Conservation (phyloP, 2,329 filamentous ascomycete species). For the Calonectria hongkongensis region DNA sequence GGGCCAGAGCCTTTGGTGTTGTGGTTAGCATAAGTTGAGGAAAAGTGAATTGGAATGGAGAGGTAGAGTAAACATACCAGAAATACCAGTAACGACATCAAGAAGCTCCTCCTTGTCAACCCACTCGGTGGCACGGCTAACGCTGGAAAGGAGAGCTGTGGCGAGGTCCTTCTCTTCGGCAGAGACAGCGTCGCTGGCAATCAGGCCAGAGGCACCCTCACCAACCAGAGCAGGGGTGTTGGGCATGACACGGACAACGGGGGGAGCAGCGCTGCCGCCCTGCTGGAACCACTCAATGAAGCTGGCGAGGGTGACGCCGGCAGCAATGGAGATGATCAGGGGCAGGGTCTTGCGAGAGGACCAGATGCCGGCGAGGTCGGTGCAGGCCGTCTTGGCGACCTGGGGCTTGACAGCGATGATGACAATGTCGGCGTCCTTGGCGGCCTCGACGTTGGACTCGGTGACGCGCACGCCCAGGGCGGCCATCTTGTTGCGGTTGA, state of each 20-base stretch:
- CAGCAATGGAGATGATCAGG: constrained; percentile 69
- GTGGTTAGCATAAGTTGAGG: constrained; percentile 14
- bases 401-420: constrained; percentile 72
- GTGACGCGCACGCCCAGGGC: constrained; percentile 68
- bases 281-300: constrained; percentile 65
- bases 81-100: constrained; percentile 70
- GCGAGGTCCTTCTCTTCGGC: constrained; percentile 65
- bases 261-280: constrained; percentile 61
- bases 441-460: constrained; percentile 67
- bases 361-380: constrained; percentile 66
- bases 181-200: constrained; percentile 65
- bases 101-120: constrained; percentile 69
- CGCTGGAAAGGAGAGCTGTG: constrained; percentile 64
- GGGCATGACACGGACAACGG: constrained; percentile 71
- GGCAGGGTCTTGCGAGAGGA: constrained; percentile 59
- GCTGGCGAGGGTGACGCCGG: constrained; percentile 68
- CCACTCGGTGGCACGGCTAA: constrained; percentile 70
- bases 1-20: constrained; percentile 66
- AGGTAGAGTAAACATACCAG: constrained; percentile 59
- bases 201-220: constrained; percentile 70
- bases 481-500: constrained; percentile 70
- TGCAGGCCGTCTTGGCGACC: constrained; percentile 67
- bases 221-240: constrained; percentile 71
- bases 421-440: constrained; percentile 65
- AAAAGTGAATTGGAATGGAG: fast-evolving